Base-by-base conservation (phyloP, 257 asterid species). In the Gardenia jasminoides region DNA sequence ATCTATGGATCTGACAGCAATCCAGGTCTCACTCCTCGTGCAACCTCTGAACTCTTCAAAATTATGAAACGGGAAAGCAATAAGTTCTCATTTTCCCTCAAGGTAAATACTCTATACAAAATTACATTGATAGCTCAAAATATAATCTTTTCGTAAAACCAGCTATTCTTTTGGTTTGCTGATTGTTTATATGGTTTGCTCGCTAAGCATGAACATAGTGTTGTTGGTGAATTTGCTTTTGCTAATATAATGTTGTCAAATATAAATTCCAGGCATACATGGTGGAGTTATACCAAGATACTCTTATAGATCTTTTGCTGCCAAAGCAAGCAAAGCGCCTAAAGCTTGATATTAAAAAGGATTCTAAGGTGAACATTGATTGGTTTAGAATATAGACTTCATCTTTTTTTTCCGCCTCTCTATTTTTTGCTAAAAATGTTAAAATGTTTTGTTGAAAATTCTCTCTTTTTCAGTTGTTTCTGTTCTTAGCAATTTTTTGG, bases 21-120 rank as follows among this genome's bases (percentile, higher is more conserved):
- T 82, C 95, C 97, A 20, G 99, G 99, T 77, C 92, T 96, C 70
- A 96, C 99, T 75, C 98, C 97, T 71, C 94, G 98, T 30, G 97
- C 99, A 77, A 93, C 77, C 78, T 85, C 87, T 33, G 98, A 96
- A 81, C 97, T 96, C 70, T 96, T 96, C 75, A 88, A 89, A 86
- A 88, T 93, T 83, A 83, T 91, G 74, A 96, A 90, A 79, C 91
- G 92, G 11, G 97, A 96, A 71, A 78, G 80, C 75, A 96, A 96
- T 68, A 96, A 93, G 83, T 89, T 86, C 78, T 91, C 92, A 6
- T 91, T 88, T 82, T 88, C 93, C 11, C 85, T 96, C 70, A 96
- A 96, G 99, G 99, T 96, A 90, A 76, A 36, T 19, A 66, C 15
- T 81, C 81, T 67, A 22, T 2, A 67, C 24, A 58, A 79, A 67